Percentiles rank a stretch among this genome's conserved stretches.
Evolutionary conservation across 202 grass and related monocot species (phyloP).

Genomic region (Saccharum hybrid): DNA sequence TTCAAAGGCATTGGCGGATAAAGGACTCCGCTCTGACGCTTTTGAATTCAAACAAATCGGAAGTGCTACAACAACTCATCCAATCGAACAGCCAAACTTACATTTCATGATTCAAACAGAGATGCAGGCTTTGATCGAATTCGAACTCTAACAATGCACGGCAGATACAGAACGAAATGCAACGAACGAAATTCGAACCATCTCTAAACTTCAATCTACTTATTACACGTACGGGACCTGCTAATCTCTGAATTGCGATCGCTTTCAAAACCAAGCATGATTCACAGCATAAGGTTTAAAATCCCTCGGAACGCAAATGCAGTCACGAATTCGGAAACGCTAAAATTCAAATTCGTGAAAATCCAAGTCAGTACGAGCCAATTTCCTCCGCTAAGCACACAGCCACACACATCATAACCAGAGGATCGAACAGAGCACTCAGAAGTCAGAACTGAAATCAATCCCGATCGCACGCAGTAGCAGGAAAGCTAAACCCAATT

Average conservation of each 20-base stretch:
- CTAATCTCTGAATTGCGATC: conserved; percentile 11
- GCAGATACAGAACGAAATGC: background rate
- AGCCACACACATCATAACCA: background rate
- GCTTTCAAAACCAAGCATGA: conserved; percentile 19
- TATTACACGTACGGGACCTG: background rate
- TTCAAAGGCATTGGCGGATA: background rate
- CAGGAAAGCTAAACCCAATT: conserved; percentile 6
- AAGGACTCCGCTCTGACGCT: background rate
- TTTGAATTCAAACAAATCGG: background rate
- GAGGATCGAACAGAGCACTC: conserved; percentile 19
- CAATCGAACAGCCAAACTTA: background rate
- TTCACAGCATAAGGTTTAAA: background rate
- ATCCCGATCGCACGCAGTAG: background rate
- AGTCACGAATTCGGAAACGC: background rate
- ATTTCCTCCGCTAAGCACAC: conserved; percentile 9
- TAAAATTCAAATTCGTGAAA: conserved; percentile 3
- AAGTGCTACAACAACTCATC: background rate
- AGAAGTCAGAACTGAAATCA: background rate
- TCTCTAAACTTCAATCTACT: background rate
- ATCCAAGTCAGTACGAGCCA: conserved; percentile 13
- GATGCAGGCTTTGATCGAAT: background rate
- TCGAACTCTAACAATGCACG: conserved; percentile 15
- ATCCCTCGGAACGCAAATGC: background rate
- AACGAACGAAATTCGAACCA: conserved; percentile 34
- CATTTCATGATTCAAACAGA: conserved; percentile 3